A percentile compares a stretch with the other conserved stretches of the same genome.
Conservation (phyloP, 148 eudicot genomes). For the Vaccinium vitisidaea region DNA sequence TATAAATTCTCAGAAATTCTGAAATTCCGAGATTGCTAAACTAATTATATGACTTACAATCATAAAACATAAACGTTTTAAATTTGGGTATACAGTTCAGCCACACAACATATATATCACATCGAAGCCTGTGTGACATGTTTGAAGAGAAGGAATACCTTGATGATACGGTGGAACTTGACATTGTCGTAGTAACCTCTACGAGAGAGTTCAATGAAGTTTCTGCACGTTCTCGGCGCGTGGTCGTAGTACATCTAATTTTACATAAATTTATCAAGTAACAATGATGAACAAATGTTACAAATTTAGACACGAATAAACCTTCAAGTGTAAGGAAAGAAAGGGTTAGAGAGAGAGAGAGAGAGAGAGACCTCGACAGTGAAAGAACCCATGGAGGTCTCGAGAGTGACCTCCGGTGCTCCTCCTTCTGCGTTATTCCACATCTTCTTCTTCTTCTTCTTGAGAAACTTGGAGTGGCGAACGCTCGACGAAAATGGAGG, state of each 20-base stretch:
- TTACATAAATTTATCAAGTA: neutral
- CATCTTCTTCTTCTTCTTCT: slow-evolving; percentile 19
- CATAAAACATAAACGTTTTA: too few relatives aligned
- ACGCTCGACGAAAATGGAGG: neutral
- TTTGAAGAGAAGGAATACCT: slow-evolving; percentile 31
- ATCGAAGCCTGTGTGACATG: neutral
- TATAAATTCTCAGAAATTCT: too few relatives aligned
- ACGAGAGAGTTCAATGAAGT: slow-evolving; percentile 88
- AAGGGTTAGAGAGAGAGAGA: neutral
- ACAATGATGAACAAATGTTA: neutral
- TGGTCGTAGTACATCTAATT: slow-evolving; percentile 80
- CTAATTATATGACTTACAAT: too few relatives aligned
- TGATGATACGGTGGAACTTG: slow-evolving; percentile 87
- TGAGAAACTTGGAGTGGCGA: slow-evolving; percentile 12
- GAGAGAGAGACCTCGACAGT: slow-evolving; percentile 60
- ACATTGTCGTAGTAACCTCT: slow-evolving; percentile 78
- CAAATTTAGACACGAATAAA: neutral
- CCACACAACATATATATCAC: neutral
- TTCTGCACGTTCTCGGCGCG: slow-evolving; percentile 82
- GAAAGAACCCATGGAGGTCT: slow-evolving; percentile 94
- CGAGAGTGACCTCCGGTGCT: slow-evolving; percentile 87
- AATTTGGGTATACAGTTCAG: too few relatives aligned
- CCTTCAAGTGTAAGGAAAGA: neutral
- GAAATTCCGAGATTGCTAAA: too few relatives aligned
- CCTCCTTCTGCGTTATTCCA: slow-evolving; percentile 64